Evolutionary conservation across 2,329 filamentous ascomycete genomes (phyloP).

Genomic region (Sclerotinia nivalis): DNA sequence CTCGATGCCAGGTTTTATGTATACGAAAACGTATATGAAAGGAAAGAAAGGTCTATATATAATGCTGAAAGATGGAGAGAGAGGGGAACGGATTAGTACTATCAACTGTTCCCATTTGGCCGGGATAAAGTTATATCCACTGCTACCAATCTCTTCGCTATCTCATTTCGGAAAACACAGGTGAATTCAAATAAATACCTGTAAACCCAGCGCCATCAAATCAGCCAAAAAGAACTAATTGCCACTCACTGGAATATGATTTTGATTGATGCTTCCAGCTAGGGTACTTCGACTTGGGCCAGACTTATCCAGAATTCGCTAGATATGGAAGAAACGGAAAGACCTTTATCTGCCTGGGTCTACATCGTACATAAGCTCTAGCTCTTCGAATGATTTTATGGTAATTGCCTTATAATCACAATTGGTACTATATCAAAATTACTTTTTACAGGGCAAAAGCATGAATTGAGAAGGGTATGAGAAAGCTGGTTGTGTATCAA

Average conservation of each 20-base stretch:
- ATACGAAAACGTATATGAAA: neutral
- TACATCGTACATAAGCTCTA: neutral
- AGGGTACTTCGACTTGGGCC: neutral
- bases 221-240: neutral
- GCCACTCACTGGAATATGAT: neutral
- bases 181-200: neutral
- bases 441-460: neutral
- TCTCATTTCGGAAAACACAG: too few relatives aligned
- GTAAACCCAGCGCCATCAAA: neutral
- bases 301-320: constrained; percentile 12
- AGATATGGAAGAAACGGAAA: neutral
- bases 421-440: neutral
- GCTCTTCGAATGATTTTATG: neutral
- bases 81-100: neutral
- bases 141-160: too few relatives aligned
- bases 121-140: too few relatives aligned
- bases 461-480: neutral
- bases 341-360: neutral
- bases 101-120: too few relatives aligned
- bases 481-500: neutral
- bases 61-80: neutral
- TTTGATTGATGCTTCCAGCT: constrained; percentile 2
- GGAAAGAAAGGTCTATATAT: neutral
- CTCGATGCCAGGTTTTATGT: neutral
- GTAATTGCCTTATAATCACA: neutral